A percentile compares a stretch with the other conserved stretches of the same genome.
Evolutionary conservation across 1,284 basidiomycete species (phyloP).

Genomic region (Irpex lacteus): DNA sequence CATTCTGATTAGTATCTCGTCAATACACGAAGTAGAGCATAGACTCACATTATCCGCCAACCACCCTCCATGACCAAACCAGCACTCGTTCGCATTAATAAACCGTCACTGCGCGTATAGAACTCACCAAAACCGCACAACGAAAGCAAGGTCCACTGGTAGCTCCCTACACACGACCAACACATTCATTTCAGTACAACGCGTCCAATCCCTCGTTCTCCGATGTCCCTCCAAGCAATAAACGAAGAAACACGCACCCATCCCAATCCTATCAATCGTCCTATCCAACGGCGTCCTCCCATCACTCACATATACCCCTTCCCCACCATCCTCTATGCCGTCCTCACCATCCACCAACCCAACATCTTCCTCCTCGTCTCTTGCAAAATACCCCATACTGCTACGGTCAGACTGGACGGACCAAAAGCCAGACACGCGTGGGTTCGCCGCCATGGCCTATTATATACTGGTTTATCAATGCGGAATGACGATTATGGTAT

Average conservation of each 20-base stretch:
- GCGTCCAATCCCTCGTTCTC: not conserved
- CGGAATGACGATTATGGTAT: too few species aligned
- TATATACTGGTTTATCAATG: not conserved
- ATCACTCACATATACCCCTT: constrained; percentile 37
- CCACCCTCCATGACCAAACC: constrained; percentile 53
- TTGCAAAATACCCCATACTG: constrained; percentile 31
- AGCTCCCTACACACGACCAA: constrained; percentile 45
- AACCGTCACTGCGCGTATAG: not conserved
- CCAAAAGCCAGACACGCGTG: constrained; percentile 49
- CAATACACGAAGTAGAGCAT: constrained; percentile 2
- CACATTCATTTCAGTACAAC: not conserved
- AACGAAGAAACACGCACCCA: constrained; percentile 52
- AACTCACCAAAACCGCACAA: constrained; percentile 82
- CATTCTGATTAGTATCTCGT: constrained; percentile 26
- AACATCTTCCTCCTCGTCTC: constrained; percentile 27
- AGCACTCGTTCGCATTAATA: constrained; percentile 5
- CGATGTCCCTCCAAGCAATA: not conserved
- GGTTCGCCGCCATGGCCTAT: constrained; percentile 33
- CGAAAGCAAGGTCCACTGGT: constrained; percentile 79
- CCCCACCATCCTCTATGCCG: constrained; percentile 31
- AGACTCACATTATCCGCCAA: constrained; percentile 78
- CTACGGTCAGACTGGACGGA: constrained; percentile 16
- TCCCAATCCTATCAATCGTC: constrained; percentile 87
- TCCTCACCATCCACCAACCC: constrained; percentile 22
- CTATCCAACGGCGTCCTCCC: constrained; percentile 73